Base-by-base conservation (phyloP, 2,329 filamentous ascomycete species). In the Verticillium tricorpus region DNA sequence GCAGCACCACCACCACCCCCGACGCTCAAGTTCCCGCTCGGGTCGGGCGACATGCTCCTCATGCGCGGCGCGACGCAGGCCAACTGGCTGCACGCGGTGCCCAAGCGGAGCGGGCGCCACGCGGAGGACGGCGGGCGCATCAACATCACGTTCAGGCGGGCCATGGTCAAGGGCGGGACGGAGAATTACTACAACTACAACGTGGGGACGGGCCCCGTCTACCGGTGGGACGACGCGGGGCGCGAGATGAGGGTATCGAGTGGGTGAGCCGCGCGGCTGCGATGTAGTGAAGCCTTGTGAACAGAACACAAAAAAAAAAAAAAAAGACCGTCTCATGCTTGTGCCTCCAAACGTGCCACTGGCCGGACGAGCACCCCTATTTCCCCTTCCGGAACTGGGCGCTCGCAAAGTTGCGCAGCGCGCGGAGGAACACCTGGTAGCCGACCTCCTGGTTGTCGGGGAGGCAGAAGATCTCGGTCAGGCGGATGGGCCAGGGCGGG, bases 401-500 rank as follows among this genome's bases (percentile, higher is more conserved):
- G 67, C 88, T 89, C 11, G 92, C 90, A 77, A 87, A 99, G 69
- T 89, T 92, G 74, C 91, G 89, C 68, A 99, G 78, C 1, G 89
- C 94, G 65, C 89, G 85, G 66, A 98, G 80, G 74, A 98, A 99
- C 34, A 96, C 90, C 72, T 97, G 93, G 75, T 99, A 99, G 55
- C 93, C 93, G 19, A 99, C 93, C 1, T 88, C 88, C 65, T 90
- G 85, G 73, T 92, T 92, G 71, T 93, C 90, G 61, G 84, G 83
- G 14, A 91, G 79, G 69, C 88, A 86, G 74, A 93, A 97, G 62
- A 99, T 97, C 80, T 99, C 95, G 0, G 93, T 97, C 71, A 99
- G 79, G 54, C 95, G 86, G 64, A 98, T 85, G 77, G 97, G 95
- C 95, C 95, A 99, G 1, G 95, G 95, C 11, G 95, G 95, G 73